Base-by-base conservation (phyloP, 164 flowering plant species). In the Piper betle region DNA sequence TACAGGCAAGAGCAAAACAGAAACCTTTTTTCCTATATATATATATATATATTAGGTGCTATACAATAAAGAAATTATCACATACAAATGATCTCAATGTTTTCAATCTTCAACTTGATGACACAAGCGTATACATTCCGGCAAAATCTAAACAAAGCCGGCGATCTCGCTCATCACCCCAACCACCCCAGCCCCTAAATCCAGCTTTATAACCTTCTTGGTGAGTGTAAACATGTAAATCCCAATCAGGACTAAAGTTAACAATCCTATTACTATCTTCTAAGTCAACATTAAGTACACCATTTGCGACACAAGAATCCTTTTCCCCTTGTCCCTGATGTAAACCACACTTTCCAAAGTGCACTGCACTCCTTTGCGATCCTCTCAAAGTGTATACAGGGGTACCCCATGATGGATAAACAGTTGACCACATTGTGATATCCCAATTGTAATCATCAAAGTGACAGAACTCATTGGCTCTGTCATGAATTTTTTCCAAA, bases 111-210 rank as follows among this genome's bases (percentile, higher is more conserved):
- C 56, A 63, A 50, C 53, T 33, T 42, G 74, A 33, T 46, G 16
- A 40, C 33, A 59, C 58, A 58, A 63, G 59, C 63, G 41, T 39
- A 72, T 84, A 84, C 89, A 92, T 83, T 37, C 59, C 69, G 48
- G 96, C 81, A 73, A 92, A 92, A 46, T 60, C 77, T 68, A 89
- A 61, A 80, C 98, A 92, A 67, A 92, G 61, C 11, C 76, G 77
- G 33, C 72, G 89, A 64, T 92, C 98, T 64, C 98, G 79, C 6
- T 74, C 65, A 65, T 92, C 98, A 6, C 98, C 98, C 98, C 98
- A 91, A 50, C 98, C 98, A 56, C 98, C 98, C 98, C 98, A 92
- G n/a, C 98, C 98, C 69, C 72, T 83, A 74, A 89, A 92, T 46
- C 96, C 98, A 71, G 90, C 98, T 72, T 82, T 68, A 74, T 92